Evolutionary conservation across 83 land plant species (phyloP).

Genomic region (Thuja plicata): DNA sequence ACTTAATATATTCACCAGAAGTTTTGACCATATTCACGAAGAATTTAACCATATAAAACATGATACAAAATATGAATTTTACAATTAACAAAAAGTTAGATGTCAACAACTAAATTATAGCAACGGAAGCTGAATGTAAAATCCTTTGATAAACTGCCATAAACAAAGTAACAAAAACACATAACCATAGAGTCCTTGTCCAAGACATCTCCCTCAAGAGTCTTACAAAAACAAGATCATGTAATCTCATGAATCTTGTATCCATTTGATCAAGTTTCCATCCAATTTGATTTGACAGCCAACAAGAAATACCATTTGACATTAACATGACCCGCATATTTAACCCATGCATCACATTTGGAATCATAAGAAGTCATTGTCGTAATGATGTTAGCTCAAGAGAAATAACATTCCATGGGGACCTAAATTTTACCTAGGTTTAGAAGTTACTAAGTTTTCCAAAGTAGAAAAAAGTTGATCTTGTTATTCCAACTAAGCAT

Average conservation of each 20-base stretch:
- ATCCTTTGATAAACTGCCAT: too few species aligned
- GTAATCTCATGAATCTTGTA: not conserved
- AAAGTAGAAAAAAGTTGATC: not conserved
- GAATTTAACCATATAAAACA: not conserved
- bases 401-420: too few species aligned
- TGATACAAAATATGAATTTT: not conserved
- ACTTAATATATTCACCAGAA: too few species aligned
- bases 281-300: not conserved
- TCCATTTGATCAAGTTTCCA: not conserved
- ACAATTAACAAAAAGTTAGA: not conserved
- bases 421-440: too few species aligned
- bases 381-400: not conserved
- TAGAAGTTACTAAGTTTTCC: not conserved
- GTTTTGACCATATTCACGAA: not conserved
- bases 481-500: not conserved
- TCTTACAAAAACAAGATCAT: not conserved
- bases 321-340: not conserved
- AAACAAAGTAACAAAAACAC: not conserved
- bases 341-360: not conserved
- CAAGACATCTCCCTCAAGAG: not conserved
- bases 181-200: not conserved
- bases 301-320: not conserved
- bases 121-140: not conserved
- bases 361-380: not conserved
- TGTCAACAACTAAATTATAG: not conserved